Percentiles rank a stretch among this genome's conserved stretches.
These are phyloP conservation scores for Setaria viridis DNA, from an alignment of 202 grass and related monocot genomes.

Conservation along the genomic window DNA sequence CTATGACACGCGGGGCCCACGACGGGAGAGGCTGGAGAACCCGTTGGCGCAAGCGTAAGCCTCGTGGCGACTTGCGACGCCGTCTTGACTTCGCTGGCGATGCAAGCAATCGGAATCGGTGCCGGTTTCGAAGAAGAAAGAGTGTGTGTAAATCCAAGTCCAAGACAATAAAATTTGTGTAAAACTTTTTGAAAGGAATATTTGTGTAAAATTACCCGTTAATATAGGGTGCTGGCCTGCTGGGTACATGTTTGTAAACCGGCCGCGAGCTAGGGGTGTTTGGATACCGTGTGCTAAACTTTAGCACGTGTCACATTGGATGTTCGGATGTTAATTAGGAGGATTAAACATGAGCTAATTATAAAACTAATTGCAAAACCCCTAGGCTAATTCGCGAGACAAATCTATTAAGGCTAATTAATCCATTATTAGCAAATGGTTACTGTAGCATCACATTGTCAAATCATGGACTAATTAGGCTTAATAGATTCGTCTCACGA, in stretches of 20 bases:
- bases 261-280: neutral
- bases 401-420: no score
- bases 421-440: no score
- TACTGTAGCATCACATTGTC: no score
- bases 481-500: no score
- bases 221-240: no score
- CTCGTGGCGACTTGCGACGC: neutral
- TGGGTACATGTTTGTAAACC: neutral
- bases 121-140: neutral
- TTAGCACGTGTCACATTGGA: no score
- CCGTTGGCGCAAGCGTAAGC: conserved; percentile 6
- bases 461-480: no score
- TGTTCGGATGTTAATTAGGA: no score
- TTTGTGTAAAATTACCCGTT: neutral
- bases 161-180: neutral
- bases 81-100: neutral
- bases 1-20: conserved; percentile 36
- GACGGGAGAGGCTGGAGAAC: neutral
- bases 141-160: neutral
- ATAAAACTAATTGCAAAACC: no score
- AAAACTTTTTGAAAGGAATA: neutral
- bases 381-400: no score
- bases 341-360: no score
- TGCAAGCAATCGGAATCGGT: conserved; percentile 18
- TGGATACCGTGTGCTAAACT: no score